Percentiles rank a stretch among this genome's conserved stretches.
Conservation (phyloP, 805 yeast species). For the Isabelozyma rhagii region DNA sequence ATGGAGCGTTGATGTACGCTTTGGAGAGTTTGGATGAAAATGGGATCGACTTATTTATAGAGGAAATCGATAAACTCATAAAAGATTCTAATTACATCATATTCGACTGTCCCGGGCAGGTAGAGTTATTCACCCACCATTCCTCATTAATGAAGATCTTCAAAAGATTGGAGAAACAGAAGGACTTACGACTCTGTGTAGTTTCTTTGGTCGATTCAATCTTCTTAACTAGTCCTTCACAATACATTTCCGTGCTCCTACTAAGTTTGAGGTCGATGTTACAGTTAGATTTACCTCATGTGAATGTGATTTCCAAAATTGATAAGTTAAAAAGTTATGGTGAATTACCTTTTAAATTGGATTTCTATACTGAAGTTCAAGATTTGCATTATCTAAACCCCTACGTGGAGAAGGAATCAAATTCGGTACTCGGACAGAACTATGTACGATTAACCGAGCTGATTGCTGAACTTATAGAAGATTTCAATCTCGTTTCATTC, state of each 20-base stretch:
- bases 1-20: slow-evolving; percentile 90
- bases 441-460: slow-evolving; percentile 69
- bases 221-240: slow-evolving; percentile 82
- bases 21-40: slow-evolving; percentile 52
- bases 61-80: slow-evolving; percentile 55
- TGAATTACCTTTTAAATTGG: slow-evolving; percentile 73
- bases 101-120: slow-evolving; percentile 95
- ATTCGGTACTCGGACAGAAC: slow-evolving; percentile 56
- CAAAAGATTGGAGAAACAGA: slow-evolving; percentile 48
- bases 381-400: slow-evolving; percentile 72
- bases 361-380: slow-evolving; percentile 90
- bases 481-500: slow-evolving; percentile 81
- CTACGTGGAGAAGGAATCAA: slow-evolving; percentile 66
- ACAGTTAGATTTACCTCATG: slow-evolving; percentile 87
- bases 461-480: slow-evolving; percentile 80
- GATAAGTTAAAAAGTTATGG: slow-evolving; percentile 80
- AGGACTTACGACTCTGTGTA: slow-evolving; percentile 75
- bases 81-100: slow-evolving; percentile 57
- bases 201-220: slow-evolving; percentile 82
- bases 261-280: slow-evolving; percentile 88
- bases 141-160: slow-evolving; percentile 69
- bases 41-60: slow-evolving; percentile 49
- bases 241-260: slow-evolving; percentile 77
- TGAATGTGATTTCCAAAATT: slow-evolving; percentile 89
- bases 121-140: slow-evolving; percentile 90